A percentile compares a stretch with the other conserved stretches of the same genome.
These are phyloP conservation scores for Solanum hybrid DNA, from an alignment of 305 asterid species.

Conservation along the genomic window DNA sequence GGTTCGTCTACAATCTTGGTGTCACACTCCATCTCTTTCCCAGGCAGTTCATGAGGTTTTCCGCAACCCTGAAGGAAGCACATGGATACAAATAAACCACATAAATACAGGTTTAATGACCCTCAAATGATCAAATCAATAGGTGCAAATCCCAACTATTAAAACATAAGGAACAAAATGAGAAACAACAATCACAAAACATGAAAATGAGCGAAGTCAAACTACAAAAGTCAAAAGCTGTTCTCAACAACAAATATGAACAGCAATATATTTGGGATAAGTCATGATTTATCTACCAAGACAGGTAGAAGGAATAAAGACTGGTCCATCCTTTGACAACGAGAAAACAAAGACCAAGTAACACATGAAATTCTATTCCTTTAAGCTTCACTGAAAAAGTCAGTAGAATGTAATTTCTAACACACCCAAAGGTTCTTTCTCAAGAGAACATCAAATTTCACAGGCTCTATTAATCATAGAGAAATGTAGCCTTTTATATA, in stretches of 20 bases:
- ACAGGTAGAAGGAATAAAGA: not conserved
- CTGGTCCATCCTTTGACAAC: not conserved
- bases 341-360: not conserved
- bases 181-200: not conserved
- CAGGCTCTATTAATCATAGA: not conserved
- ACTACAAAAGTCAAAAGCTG: not conserved
- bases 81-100: constrained; percentile 3
- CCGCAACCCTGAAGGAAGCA: constrained; percentile 42
- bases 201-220: not conserved
- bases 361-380: not conserved
- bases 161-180: not conserved
- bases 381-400: not conserved
- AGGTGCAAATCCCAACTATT: not conserved
- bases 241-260: not conserved
- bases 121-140: not conserved
- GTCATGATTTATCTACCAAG: not conserved
- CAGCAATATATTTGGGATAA: not conserved
- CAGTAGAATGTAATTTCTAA: not conserved
- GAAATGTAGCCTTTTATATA: not conserved
- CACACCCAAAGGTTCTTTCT: not conserved
- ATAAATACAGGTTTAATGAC: not conserved
- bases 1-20: constrained; percentile 34
- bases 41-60: constrained; percentile 28
- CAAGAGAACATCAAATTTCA: not conserved
- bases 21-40: constrained; percentile 33